Evolutionary conservation across 2,329 filamentous ascomycete genomes (phyloP).

Genomic region (Massarina eburnea): DNA sequence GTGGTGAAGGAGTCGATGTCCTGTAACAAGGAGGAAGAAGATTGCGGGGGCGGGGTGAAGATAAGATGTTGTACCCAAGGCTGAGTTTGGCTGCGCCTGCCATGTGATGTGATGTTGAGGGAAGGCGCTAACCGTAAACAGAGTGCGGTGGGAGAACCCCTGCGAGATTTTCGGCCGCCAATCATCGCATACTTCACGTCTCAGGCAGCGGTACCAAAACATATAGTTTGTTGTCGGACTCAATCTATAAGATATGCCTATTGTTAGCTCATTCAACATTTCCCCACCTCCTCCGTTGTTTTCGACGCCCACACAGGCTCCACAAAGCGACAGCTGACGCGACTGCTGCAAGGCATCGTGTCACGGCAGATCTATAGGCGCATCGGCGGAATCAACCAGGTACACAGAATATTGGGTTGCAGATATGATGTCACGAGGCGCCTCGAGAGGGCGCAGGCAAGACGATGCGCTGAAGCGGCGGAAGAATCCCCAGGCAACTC

Average conservation of each 20-base stretch:
- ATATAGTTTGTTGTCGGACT: background rate
- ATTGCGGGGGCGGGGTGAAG: no score
- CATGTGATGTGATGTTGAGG: background rate
- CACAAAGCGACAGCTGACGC: background rate
- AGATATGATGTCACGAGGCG: background rate
- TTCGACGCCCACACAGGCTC: background rate
- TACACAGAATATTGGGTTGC: background rate
- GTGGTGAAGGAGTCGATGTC: no score
- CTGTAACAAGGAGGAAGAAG: no score
- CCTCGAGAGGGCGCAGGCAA: background rate
- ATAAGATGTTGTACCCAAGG: no score
- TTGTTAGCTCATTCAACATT: background rate
- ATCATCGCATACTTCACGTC: slow-evolving; percentile 10
- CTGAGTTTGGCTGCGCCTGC: background rate
- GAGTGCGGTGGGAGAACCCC: slow-evolving; percentile 5
- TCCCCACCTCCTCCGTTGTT: background rate
- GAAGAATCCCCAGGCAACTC: background rate
- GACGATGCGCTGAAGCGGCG: background rate
- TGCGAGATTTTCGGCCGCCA: slow-evolving; percentile 4
- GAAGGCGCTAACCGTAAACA: slow-evolving; percentile 5
- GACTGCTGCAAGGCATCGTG: background rate
- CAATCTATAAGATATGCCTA: slow-evolving; percentile 1
- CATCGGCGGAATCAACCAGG: background rate
- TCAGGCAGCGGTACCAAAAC: slow-evolving; percentile 12
- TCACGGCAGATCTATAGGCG: no score